These are phyloP conservation scores for Pyrus bretschneideri DNA, from an alignment of 306 rosid genomes.

Conservation along the genomic window DNA sequence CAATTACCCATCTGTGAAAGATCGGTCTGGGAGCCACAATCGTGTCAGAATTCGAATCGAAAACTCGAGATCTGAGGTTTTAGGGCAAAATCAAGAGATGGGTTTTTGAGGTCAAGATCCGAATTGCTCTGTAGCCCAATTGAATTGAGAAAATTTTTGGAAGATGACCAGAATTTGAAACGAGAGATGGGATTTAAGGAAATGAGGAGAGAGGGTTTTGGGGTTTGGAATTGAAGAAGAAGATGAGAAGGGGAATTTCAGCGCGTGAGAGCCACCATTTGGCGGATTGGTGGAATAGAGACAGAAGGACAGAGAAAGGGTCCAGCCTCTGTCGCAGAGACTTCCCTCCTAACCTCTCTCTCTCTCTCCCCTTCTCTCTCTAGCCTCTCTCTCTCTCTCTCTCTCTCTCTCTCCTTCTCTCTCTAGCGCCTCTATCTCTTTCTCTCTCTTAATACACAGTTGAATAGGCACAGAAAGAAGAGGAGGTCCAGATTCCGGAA, in stretches of 20 bases:
- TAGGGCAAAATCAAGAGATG: not conserved
- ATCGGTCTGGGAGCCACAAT: not conserved
- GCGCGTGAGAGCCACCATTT: slow-evolving; percentile 21
- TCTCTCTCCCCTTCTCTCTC: slow-evolving; percentile 7
- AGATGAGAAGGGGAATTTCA: slow-evolving; percentile 15
- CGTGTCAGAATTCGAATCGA: not conserved
- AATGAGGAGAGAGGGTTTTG: not conserved
- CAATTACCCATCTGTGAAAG: slow-evolving; percentile 67
- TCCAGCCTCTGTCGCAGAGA: slow-evolving; percentile 17
- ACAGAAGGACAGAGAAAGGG: not conserved
- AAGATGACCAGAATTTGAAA: not conserved
- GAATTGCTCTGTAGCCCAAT: not conserved
- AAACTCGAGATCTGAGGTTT: not conserved
- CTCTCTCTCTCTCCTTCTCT: not conserved
- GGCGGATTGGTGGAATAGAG: not conserved
- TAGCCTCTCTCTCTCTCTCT: not conserved
- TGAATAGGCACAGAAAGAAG: not conserved
- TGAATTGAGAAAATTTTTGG: not conserved
- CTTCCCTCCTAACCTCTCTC: slow-evolving; percentile 18
- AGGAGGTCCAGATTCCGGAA: not conserved
- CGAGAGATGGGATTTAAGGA: slow-evolving; percentile 1
- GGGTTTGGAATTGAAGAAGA: slow-evolving; percentile 8
- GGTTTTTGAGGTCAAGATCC: not conserved
- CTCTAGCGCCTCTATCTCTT: not conserved
- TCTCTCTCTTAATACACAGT: not conserved